Evolutionary conservation across 148 eudicot species (phyloP), one percentile per base, ranked within the genome.

Genomic region (Rheum nobile): DNA sequence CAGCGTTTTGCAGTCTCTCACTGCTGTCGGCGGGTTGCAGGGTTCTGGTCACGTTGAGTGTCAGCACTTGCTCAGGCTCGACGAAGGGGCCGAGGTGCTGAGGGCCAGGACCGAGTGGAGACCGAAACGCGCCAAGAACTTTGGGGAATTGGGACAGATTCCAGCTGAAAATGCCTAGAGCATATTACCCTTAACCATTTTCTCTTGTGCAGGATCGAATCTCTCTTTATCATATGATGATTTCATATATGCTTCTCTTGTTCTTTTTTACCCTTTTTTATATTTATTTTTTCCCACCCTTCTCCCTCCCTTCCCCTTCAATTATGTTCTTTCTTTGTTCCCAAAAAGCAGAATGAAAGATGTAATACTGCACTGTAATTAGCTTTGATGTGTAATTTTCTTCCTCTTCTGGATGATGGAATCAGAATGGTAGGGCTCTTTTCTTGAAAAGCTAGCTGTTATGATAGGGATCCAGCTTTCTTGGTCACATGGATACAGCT

Each of bases 71-170:
- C 96, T 95, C 65, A 87, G 88, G 75, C 86, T 90, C 0, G 93
- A 91, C 81, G 87, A 78, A 38, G 98, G 98, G 41, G 87, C 84
- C 0, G 98, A 91, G 80, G 87, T 95, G 43, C 83, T 95, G 29
- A 86, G 92, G 84, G 93, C 84, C 39, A 81, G 96, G 78, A 91
- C 93, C 32, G 82, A 82, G 71, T 95, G 98, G 98, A 84, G 96
- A 85, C 97, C 97, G 1, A 95, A 90, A 77, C 79, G 73, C 52
- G 84, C 80, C 63, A 80, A 85, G 43, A 78, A 72, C 76, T 75
- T 83, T 13, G 85, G 84, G 34, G 82, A 77, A 42, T 28, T 83
- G 39, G 81, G 72, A 76, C 82, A 76, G 55, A 76, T 75, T 70
- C 82, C 87, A 2, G 77, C 77, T 2, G 79, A 74, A 72, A 85